Base-by-base conservation (phyloP, 1,284 basidiomycete species). In the Apiotrichum porosum region DNA sequence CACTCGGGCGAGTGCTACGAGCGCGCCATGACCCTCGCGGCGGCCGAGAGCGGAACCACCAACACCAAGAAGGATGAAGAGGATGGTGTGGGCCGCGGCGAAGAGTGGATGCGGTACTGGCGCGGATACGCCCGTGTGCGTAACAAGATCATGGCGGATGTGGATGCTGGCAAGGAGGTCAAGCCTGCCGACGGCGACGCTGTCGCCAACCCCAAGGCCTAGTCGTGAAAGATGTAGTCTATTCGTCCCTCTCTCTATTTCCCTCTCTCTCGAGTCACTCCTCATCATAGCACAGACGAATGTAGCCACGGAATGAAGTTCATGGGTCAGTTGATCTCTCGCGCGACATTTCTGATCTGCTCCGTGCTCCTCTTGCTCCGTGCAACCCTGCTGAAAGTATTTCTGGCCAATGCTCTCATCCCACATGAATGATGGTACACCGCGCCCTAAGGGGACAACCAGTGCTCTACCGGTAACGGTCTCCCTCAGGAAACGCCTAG, bases 1-100 rank as follows among this genome's bases (percentile, higher is more conserved):
- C 63, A 65, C 32, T 79, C 81, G 13, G 61, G 78, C 13, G 76
- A 80, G 47, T 80, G 77, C 60, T 84, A 80, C 49, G 79, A 83
- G 57, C 77, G 80, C 10, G 82, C 82, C 9, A 74, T 83, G 52
- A 48, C 44, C 21, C 57, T 71, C 6, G 48, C 51, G 23, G 53
- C 53, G 3, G 28, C 54, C 3, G 64, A 66, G 85, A 73, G 74
- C 75, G 53, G 79, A 61, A 52, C 63, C 87, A 42, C 68, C 86
- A 33, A 49, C 14, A 37, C 42, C 1, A 82, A 45, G 83, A 37
- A 52, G 22, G 56, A 46, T 9, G 55, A 61, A 14, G 63, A 63
- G 30, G 62, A 59, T 30, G 59, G 50, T 9, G 58, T 62, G 8
- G 66, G 57, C 6, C 51, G 56, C 41, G 57, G 60, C n/a, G 59